These are phyloP conservation scores for Solanum sejunctum DNA, from an alignment of 257 asterid genomes.

Conservation along the genomic window DNA sequence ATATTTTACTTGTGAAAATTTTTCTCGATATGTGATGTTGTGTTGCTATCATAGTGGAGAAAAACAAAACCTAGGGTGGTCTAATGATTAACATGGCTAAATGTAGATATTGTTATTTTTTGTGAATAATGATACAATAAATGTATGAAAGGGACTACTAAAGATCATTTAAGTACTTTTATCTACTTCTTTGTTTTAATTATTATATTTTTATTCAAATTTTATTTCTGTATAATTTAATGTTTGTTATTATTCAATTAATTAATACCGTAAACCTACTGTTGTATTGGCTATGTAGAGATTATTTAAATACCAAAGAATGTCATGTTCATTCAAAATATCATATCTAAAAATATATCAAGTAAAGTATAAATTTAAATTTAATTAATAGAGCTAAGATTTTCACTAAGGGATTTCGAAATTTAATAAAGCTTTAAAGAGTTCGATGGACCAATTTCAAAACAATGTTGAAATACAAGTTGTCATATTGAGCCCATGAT, in stretches of 20 bases:
- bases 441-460: conserved; percentile 1
- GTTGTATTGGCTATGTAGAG: not conserved
- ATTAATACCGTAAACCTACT: not conserved
- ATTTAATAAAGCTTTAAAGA: not conserved
- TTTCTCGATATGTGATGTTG: too few species aligned
- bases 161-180: not conserved
- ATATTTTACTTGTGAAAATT: too few species aligned
- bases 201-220: not conserved
- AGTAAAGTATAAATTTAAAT: not conserved
- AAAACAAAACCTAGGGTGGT: not conserved
- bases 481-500: not conserved
- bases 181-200: not conserved
- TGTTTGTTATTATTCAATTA: not conserved
- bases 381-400: too few species aligned
- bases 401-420: too few species aligned
- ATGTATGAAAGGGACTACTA: not conserved
- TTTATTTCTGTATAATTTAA: not conserved
- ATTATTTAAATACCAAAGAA: not conserved
- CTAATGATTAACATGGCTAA: not conserved
- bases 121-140: not conserved
- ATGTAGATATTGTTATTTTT: not conserved
- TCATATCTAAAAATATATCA: not conserved
- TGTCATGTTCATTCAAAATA: not conserved
- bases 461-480: not conserved
- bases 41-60: not conserved